A percentile compares a stretch with the other conserved stretches of the same genome.
Evolutionary conservation across 805 yeast genomes (phyloP).

Genomic region (Yamadazyma paraphyllophila): DNA sequence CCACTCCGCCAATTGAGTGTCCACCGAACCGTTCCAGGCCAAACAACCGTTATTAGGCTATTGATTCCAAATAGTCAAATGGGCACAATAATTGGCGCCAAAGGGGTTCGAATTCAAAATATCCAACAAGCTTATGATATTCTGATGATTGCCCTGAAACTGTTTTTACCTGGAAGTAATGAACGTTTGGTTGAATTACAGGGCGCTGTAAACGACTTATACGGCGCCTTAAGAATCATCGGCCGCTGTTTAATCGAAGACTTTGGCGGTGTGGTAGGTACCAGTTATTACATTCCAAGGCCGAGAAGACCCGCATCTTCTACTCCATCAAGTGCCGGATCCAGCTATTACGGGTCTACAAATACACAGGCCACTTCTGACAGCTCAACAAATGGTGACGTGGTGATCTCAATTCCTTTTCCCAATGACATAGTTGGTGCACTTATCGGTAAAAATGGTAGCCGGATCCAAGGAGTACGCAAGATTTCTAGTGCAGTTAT

Average conservation of each 20-base stretch:
- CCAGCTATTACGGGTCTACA: neutral
- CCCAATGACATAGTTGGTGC: constrained; percentile 88
- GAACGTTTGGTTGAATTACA: constrained; percentile 87
- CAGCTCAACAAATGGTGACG: neutral
- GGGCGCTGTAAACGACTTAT: constrained; percentile 66
- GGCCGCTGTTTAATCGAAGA: constrained; percentile 75
- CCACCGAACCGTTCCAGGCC: constrained; percentile 49
- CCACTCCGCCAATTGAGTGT: constrained; percentile 60
- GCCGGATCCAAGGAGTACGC: constrained; percentile 83
- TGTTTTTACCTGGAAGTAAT: constrained; percentile 73
- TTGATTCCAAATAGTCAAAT: constrained; percentile 80
- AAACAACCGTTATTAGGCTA: constrained; percentile 59
- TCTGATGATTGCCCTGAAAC: constrained; percentile 85
- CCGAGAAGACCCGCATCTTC: constrained; percentile 1
- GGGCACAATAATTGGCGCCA: constrained; percentile 86
- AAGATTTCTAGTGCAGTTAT: constrained; percentile 76
- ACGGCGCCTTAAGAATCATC: constrained; percentile 54
- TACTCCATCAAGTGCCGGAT: neutral
- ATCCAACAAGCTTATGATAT: constrained; percentile 68
- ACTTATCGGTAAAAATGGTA: constrained; percentile 80
- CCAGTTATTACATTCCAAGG: constrained; percentile 59
- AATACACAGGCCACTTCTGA: constrained; percentile 1
- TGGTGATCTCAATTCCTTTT: constrained; percentile 50
- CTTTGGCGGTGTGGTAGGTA: constrained; percentile 62
- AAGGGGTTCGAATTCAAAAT: constrained; percentile 75